phyloP scores from a whole-genome alignment of 73 alveolate genomes.

The Durusdinium trenchii region DNA sequence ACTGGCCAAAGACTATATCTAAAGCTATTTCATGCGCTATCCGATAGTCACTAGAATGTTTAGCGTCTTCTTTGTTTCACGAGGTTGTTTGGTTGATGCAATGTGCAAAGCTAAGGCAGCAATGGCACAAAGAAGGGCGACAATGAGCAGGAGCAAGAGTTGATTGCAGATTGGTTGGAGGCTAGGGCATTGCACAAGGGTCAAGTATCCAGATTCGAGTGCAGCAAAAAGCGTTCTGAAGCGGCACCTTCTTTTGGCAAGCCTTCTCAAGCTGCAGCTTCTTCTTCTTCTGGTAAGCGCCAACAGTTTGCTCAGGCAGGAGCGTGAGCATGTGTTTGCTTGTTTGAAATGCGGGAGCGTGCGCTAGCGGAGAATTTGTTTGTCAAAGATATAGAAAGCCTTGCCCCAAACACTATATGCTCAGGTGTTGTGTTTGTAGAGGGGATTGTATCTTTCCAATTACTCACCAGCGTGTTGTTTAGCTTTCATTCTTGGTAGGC shows the following conservation, averaged over 20 bases:
- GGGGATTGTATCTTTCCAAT: no score
- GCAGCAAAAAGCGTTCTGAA: no score
- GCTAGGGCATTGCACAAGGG: neutral
- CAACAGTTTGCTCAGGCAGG: neutral
- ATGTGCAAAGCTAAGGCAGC: neutral
- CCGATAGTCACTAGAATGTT: neutral
- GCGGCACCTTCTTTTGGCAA: neutral
- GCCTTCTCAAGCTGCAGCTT: neutral
- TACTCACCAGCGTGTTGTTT: no score
- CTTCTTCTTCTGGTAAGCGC: neutral
- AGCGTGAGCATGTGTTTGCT: neutral
- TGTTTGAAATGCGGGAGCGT: neutral
- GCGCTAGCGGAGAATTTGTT: neutral
- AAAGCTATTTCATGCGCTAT: neutral
- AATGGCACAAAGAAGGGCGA: neutral
- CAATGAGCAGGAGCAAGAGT: neutral
- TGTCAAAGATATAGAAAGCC: no score
- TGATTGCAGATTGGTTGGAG: conserved; percentile 2
- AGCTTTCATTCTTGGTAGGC: no score
- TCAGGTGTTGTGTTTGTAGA: no score
- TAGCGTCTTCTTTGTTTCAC: neutral
- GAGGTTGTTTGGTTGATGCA: neutral
- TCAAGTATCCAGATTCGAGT: neutral
- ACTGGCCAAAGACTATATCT: neutral
- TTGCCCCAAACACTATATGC: no score